These are phyloP conservation scores for Harringtonia lauricola DNA, from an alignment of 2,329 filamentous ascomycete genomes.

Conservation along the genomic window DNA sequence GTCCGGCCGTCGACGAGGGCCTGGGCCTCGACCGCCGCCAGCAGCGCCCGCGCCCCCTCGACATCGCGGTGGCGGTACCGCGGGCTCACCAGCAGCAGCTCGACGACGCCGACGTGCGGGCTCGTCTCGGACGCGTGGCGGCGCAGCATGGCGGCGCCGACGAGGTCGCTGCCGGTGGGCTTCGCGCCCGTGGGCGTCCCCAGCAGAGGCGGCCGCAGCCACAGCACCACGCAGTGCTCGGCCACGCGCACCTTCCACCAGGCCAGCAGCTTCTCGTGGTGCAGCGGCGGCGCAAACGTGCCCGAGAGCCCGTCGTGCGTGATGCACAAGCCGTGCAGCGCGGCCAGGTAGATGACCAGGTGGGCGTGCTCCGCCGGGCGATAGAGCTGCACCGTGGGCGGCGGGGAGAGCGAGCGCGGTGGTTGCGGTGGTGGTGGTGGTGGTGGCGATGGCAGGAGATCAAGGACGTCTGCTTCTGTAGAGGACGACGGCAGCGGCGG, in stretches of 20 bases:
- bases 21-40: slow-evolving; percentile 43
- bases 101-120: slow-evolving; percentile 40
- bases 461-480: not conserved
- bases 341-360: slow-evolving; percentile 44
- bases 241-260: slow-evolving; percentile 46
- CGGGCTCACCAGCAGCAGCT: slow-evolving; percentile 48
- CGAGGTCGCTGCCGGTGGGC: slow-evolving; percentile 29
- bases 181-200: slow-evolving; percentile 12
- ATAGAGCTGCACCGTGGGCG: slow-evolving; percentile 22
- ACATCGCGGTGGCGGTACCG: slow-evolving; percentile 32
- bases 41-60: slow-evolving; percentile 40
- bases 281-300: slow-evolving; percentile 48
- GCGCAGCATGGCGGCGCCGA: slow-evolving; percentile 44
- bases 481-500: too few relatives aligned
- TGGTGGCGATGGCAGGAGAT: not conserved
- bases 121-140: slow-evolving; percentile 44
- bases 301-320: slow-evolving; percentile 43
- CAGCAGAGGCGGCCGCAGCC: slow-evolving; percentile 26
- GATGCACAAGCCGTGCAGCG: slow-evolving; percentile 48
- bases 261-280: slow-evolving; percentile 39
- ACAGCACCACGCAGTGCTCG: slow-evolving; percentile 41
- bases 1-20: slow-evolving; percentile 36
- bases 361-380: slow-evolving; percentile 32
- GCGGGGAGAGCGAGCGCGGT: not conserved
- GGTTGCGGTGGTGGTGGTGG: not conserved